Evolutionary conservation across 257 asterid species (phyloP), one percentile per base, ranked within the genome.

Genomic region (Jaltomata sinuosa): DNA sequence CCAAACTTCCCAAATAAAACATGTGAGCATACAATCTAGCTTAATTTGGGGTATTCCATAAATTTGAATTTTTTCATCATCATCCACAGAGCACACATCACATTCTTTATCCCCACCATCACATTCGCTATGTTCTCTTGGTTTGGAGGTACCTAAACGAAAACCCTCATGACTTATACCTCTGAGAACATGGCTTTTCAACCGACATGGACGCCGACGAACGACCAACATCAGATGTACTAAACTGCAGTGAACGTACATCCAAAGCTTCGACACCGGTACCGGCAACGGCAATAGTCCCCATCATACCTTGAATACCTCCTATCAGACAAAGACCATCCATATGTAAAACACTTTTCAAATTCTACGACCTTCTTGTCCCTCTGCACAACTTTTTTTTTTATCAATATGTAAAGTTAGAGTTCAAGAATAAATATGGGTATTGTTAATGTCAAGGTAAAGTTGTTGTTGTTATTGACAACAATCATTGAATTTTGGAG

Each of bases 1-100:
- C 98, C 91, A 95, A 88, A 81, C 86, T 89, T 68, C 99, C 99
- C 90, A 97, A 88, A 89, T 90, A 91, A 78, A 97, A 92, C 96
- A 97, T 85, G 74, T 85, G 88, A 65, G 98, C 94, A 89, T 93
- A 94, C 82, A 92, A 92, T 83, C 97, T 89, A 77, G 98, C 96
- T 88, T 95, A 97, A 97, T n/a, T n/a, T n/a, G n/a, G n/a, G n/a
- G n/a, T n/a, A n/a, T n/a, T n/a, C n/a, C n/a, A n/a, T n/a, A n/a
- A n/a, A n/a, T n/a, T n/a, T 50, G 38, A 93, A 83, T 47, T 72
- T 91, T 65, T 93, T 84, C 89, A 25, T 87, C 92, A 69, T 90
- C 89, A 84, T 88, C 89, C 69, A 88, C 87, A 69, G 83, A 82
- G 62, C 96, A 93, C 31, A 29, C 84, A 79, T 90, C 97, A 59